These are phyloP conservation scores for Sclerotinia minor DNA, from an alignment of 2,329 filamentous ascomycete species.

Conservation along the genomic window DNA sequence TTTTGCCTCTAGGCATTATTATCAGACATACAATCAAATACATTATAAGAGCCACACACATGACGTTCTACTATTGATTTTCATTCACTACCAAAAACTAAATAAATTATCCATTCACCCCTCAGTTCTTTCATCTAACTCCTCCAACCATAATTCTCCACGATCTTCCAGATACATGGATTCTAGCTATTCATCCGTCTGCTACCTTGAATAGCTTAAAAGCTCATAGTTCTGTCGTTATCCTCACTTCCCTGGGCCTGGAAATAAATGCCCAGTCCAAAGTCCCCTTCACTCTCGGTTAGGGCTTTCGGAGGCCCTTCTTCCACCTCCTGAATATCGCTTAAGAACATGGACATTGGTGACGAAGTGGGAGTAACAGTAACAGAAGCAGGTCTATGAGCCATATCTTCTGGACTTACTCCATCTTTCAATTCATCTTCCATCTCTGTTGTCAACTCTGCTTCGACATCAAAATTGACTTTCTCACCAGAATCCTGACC, in stretches of 20 bases:
- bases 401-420: background rate
- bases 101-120: background rate
- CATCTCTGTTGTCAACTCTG: constrained; percentile 35
- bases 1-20: no score
- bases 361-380: background rate
- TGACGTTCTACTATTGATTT: no score
- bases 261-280: constrained; percentile 1
- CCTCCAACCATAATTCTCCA: background rate
- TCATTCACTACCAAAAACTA: background rate
- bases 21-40: no score
- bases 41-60: no score
- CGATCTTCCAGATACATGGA: background rate
- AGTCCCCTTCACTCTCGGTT: background rate
- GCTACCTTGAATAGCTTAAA: background rate
- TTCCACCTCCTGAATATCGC: background rate
- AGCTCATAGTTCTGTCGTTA: background rate
- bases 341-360: background rate
- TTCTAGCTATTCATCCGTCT: no score
- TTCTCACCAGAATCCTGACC: constrained; percentile 39
- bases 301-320: background rate
- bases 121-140: background rate
- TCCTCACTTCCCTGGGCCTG: background rate
- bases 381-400: background rate
- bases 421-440: constrained; percentile 33
- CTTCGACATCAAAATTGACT: constrained; percentile 43